Percentiles rank a stretch among this genome's conserved stretches.
These are phyloP conservation scores for Penicillium sp. DNA, from an alignment of 2,329 filamentous ascomycete species.

Conservation along the genomic window DNA sequence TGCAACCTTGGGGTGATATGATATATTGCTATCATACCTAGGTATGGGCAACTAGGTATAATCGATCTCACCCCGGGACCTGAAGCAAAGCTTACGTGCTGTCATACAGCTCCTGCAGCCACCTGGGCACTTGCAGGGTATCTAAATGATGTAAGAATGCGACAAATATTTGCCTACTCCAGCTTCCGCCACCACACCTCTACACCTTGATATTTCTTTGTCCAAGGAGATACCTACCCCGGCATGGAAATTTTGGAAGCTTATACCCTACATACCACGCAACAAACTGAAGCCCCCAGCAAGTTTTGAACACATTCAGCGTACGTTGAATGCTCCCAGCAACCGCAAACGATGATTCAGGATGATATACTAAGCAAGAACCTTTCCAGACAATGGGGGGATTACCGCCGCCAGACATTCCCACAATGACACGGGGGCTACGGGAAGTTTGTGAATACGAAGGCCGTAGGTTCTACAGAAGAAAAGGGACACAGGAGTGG, in stretches of 20 bases:
- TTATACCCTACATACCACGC: too few relatives aligned
- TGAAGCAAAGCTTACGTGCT: too few relatives aligned
- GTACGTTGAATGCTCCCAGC: too few relatives aligned
- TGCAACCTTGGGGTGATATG: too few relatives aligned
- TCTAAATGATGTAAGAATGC: slow-evolving; percentile 3
- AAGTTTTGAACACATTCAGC: too few relatives aligned
- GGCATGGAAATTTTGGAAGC: too few relatives aligned
- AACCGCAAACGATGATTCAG: too few relatives aligned
- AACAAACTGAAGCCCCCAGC: too few relatives aligned
- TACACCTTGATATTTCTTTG: background rate
- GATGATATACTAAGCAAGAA: background rate
- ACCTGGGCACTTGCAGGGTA: background rate
- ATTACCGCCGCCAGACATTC: background rate
- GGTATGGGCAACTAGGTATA: too few relatives aligned
- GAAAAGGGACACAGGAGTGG: slow-evolving; percentile 21
- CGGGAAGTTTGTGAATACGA: slow-evolving; percentile 23
- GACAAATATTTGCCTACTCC: background rate
- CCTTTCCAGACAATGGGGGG: slow-evolving; percentile 1
- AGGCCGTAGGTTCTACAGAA: slow-evolving; percentile 16
- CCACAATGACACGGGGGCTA: slow-evolving; percentile 16
- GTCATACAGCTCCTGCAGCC: background rate
- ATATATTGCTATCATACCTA: too few relatives aligned
- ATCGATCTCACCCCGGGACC: too few relatives aligned
- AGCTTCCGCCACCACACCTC: background rate
- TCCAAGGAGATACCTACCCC: too few relatives aligned